Base-by-base conservation (phyloP, 1,139 yeast species). In the Pichia sp. region DNA sequence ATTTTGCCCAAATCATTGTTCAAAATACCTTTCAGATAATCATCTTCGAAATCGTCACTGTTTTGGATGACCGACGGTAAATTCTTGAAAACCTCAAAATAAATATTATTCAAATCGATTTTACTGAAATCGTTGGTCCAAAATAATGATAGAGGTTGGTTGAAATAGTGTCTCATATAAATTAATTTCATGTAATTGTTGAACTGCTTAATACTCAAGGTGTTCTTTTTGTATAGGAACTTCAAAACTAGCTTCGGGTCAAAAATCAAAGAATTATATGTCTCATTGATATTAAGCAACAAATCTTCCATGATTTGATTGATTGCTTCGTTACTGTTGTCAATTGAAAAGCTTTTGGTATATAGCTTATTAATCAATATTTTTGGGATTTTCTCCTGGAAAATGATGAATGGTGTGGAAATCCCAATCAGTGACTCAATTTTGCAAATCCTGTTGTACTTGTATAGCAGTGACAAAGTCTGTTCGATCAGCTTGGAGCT, bases 91-190 rank as follows among this genome's bases (percentile, higher is more conserved):
- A 71, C 64, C 29, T 61, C 61, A 31, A 67, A 58, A 50, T 74
- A 67, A 11, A 59, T 53, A 2, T 55, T 57, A 36, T 60, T 61
- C 11, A 69, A 51, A 41, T 56, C 57, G 38, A 62, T 62, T 10
- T 59, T 59, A 36, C 64, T 60, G 11, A 64, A 61, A 27, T 68
- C 68, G 39, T 65, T 65, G 7, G 65, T 61, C 56, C 62, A 56
- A 44, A 68, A 66, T 1, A 75, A 61, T 0, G 84, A 69, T 44
- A 81, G 70, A 1, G 92, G 87, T 64, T 79, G 82, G 48, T 77
- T 79, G 57, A 75, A 84, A 59, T 77, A 85, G 56, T 81, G 83
- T 4, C 81, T 72, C 86, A 85, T 81, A 54, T 79, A 71, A 29
- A 81, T 66, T 49, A 83, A 68, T 53, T 79, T 81, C 51, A 85